Conservation (phyloP, 306 rosid genomes). For the Aeschynomene evenia region DNA sequence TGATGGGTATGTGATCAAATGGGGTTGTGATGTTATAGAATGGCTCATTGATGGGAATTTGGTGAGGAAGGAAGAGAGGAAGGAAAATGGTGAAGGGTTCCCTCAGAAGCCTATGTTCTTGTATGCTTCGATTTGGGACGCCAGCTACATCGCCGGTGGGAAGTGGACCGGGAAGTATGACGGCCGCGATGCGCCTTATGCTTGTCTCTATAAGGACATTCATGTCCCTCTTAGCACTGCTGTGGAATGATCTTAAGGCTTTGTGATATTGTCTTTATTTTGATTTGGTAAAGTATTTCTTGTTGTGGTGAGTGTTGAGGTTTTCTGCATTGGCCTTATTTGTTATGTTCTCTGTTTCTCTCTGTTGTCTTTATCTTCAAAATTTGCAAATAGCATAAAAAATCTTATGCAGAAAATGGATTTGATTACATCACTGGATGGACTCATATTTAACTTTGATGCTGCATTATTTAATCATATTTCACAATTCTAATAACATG, state of each 20-base stretch:
- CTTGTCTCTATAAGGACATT: slow-evolving; percentile 60
- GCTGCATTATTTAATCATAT: not conserved
- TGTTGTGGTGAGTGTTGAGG: not conserved
- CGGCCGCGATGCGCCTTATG: slow-evolving; percentile 57
- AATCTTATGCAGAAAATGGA: not conserved
- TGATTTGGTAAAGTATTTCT: not conserved
- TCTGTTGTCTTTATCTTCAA: not conserved
- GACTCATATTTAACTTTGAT: not conserved
- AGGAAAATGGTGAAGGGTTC: slow-evolving; percentile 39
- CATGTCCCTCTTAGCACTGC: slow-evolving; percentile 44
- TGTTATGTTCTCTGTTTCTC: too few species aligned
- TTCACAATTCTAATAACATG: not conserved
- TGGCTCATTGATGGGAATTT: slow-evolving; percentile 60
- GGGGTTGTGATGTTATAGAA: slow-evolving; percentile 46
- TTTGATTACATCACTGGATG: not conserved
- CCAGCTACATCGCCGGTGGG: slow-evolving; percentile 51
- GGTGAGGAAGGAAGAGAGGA: slow-evolving; percentile 49
- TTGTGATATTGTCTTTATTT: not conserved
- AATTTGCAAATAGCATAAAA: not conserved
- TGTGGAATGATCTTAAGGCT: slow-evolving; percentile 2
- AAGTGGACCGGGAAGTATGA: slow-evolving; percentile 54
- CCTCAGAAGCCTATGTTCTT: slow-evolving; percentile 55
- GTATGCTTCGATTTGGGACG: slow-evolving; percentile 69
- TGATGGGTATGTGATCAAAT: slow-evolving; percentile 49
- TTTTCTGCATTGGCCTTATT: not conserved